These are phyloP conservation scores for Calonectria pauciramosa DNA, from an alignment of 2,329 filamentous ascomycete species.

Conservation along the genomic window DNA sequence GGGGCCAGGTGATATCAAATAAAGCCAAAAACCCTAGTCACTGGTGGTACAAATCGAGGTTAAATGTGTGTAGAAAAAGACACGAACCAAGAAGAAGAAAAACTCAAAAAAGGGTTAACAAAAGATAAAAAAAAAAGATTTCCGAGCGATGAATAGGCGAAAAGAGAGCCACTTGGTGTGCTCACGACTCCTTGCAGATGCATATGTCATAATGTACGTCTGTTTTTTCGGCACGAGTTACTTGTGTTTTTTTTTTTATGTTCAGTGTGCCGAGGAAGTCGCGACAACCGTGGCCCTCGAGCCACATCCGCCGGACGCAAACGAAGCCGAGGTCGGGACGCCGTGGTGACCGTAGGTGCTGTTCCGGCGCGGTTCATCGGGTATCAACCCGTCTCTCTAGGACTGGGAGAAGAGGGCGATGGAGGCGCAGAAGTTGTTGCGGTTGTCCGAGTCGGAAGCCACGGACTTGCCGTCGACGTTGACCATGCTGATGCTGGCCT, in stretches of 20 bases:
- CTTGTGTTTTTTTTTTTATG: slow-evolving; percentile 26
- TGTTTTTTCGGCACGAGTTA: neutral
- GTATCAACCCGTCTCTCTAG: slow-evolving; percentile 19
- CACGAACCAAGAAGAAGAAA: neutral
- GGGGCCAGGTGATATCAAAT: slow-evolving; percentile 28
- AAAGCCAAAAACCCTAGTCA: neutral
- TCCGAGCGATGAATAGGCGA: slow-evolving; percentile 5
- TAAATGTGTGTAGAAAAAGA: slow-evolving; percentile 14
- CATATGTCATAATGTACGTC: slow-evolving; percentile 34
- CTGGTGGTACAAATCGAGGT: slow-evolving; percentile 2
- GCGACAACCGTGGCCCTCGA: slow-evolving; percentile 36
- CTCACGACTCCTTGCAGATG: slow-evolving; percentile 9
- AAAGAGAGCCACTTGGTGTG: neutral
- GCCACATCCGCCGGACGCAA: slow-evolving; percentile 14
- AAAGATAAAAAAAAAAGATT: slow-evolving; percentile 33
- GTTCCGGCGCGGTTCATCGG: neutral
- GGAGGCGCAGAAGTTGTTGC: slow-evolving; percentile 75
- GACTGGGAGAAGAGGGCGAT: slow-evolving; percentile 57
- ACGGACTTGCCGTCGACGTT: slow-evolving; percentile 69
- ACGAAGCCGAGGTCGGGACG: neutral
- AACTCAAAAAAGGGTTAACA: slow-evolving; percentile 21
- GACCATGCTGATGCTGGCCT: slow-evolving; percentile 82
- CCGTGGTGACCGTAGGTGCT: neutral
- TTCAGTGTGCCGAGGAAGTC: slow-evolving; percentile 31
- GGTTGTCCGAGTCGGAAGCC: slow-evolving; percentile 72